A percentile compares a stretch with the other conserved stretches of the same genome.
Evolutionary conservation across 345 rosid genomes (phyloP).

Genomic region (Dimocarpus longan): DNA sequence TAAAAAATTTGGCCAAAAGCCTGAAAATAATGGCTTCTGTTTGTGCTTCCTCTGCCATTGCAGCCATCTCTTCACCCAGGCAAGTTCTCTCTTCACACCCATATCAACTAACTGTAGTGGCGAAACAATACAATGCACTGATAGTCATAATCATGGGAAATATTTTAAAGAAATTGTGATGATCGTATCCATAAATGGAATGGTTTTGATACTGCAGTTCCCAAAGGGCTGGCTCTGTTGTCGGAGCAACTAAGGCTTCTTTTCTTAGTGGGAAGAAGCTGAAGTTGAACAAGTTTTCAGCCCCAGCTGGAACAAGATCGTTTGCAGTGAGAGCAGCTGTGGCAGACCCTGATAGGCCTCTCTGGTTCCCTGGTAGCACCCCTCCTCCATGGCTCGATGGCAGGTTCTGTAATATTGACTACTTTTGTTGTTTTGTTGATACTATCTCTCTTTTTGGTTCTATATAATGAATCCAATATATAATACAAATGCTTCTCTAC

Average conservation of each 20-base stretch:
- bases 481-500: background rate
- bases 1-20: background rate
- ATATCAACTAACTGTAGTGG: too few species aligned
- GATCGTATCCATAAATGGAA: background rate
- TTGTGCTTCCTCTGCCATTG: conserved; percentile 88
- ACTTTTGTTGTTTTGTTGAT: background rate
- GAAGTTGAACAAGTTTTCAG: conserved; percentile 41
- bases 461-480: background rate
- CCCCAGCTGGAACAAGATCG: conserved; percentile 37
- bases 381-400: conserved; percentile 99
- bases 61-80: conserved; percentile 76
- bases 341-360: conserved; percentile 85
- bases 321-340: conserved; percentile 57
- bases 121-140: background rate
- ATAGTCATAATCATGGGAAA: background rate
- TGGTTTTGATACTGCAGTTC: conserved; percentile 39
- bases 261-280: conserved; percentile 80
- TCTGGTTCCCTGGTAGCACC: conserved; percentile 98
- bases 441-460: background rate
- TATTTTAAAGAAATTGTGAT: background rate
- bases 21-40: conserved; percentile 69
- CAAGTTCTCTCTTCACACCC: conserved; percentile 36
- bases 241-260: conserved; percentile 51
- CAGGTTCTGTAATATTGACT: conserved; percentile 37
- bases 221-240: conserved; percentile 56